Percentiles rank a stretch among this genome's conserved stretches.
Evolutionary conservation across 371 early-diverging fungal genomes (phyloP).

Genomic region (Mortierella sp.): DNA sequence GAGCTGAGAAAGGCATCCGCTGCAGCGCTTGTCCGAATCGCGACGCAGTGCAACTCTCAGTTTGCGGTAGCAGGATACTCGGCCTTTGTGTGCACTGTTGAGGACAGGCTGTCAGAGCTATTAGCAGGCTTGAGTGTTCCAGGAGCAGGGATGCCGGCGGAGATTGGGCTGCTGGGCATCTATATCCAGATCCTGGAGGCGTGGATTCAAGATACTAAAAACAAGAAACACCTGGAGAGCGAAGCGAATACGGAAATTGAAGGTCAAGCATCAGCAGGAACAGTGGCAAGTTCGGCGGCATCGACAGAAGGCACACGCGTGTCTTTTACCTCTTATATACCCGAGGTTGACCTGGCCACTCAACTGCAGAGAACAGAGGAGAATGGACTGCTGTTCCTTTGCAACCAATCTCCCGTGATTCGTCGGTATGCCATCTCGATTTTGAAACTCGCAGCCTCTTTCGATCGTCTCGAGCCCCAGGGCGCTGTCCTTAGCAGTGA

Average conservation of each 20-base stretch:
- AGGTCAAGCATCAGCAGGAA: neutral
- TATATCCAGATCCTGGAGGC: conserved; percentile 59
- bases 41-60: conserved; percentile 70
- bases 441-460: conserved; percentile 64
- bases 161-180: conserved; percentile 47
- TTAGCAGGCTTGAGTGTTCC: conserved; percentile 49
- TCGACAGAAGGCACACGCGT: conserved; percentile 41
- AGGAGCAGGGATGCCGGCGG: conserved; percentile 29
- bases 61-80: conserved; percentile 68
- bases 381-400: conserved; percentile 79
- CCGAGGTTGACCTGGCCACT: conserved; percentile 56
- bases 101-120: conserved; percentile 68
- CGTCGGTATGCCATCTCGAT: conserved; percentile 71
- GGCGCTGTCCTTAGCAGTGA: conserved; percentile 2
- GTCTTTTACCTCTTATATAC: conserved; percentile 47
- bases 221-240: conserved; percentile 18
- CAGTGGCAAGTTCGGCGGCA: conserved; percentile 18
- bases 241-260: conserved; percentile 13
- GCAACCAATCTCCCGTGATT: conserved; percentile 65
- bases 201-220: conserved; percentile 60
- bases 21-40: conserved; percentile 74
- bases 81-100: conserved; percentile 66
- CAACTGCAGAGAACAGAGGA: conserved; percentile 80
- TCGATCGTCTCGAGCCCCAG: conserved; percentile 55
- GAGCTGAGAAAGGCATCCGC: conserved; percentile 75